These are phyloP conservation scores for Papiliotrema flavescens DNA, from an alignment of 1,284 basidiomycete species.

Conservation along the genomic window DNA sequence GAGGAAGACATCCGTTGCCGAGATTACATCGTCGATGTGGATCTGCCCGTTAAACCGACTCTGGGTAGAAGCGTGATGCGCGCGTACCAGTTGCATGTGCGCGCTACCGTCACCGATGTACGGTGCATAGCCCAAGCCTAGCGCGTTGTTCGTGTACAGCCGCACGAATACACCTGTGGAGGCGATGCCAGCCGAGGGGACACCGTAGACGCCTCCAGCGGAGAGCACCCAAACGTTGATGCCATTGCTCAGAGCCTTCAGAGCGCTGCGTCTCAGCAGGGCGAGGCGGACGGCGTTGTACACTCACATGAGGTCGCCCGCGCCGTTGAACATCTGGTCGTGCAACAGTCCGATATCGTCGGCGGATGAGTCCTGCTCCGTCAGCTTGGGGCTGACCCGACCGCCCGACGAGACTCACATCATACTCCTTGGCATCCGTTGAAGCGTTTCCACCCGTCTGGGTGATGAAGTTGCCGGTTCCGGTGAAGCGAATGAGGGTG, in stretches of 20 bases:
- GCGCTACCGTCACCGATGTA: constrained; percentile 1
- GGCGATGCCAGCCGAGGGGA: neutral
- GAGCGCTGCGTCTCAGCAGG: too few species aligned
- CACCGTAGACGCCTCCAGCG: constrained; percentile 2
- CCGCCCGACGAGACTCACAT: neutral
- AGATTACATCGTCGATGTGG: constrained; percentile 1
- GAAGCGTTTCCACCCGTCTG: neutral
- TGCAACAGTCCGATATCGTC: neutral
- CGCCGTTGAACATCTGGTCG: neutral
- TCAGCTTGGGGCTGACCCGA: neutral
- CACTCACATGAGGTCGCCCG: neutral
- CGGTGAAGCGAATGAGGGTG: neutral
- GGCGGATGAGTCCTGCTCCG: neutral
- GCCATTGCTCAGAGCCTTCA: neutral
- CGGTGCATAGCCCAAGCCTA: neutral
- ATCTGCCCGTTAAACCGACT: neutral
- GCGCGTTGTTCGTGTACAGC: constrained; percentile 1
- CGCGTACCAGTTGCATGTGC: constrained; percentile 1
- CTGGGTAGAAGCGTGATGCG: neutral
- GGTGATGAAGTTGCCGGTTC: neutral
- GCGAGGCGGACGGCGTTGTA: too few species aligned
- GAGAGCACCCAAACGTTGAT: neutral
- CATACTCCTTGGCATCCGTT: neutral
- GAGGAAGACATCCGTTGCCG: neutral
- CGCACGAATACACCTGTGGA: constrained; percentile 4